Evolutionary conservation across 805 yeast genomes (phyloP).

Genomic region (Zygoascus tannicola): DNA sequence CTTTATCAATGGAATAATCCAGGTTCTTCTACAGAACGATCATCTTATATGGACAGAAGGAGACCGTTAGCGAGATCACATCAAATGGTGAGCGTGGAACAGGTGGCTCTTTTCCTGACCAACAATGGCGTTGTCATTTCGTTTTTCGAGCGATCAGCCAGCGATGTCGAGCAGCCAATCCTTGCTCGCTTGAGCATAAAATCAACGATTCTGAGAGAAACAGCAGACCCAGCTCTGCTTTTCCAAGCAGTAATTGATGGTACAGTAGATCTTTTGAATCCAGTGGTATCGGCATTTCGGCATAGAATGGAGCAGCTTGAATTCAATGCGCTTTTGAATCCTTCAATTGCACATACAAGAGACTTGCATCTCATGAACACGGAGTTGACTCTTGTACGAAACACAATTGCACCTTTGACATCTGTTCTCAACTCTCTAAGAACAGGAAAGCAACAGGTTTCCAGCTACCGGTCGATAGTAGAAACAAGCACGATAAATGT

Average conservation of each 20-base stretch:
- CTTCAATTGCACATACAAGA: slow-evolving; percentile 42
- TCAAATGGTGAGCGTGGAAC: slow-evolving; percentile 45
- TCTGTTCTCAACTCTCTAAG: slow-evolving; percentile 38
- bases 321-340: slow-evolving; percentile 40
- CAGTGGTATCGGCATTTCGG: slow-evolving; percentile 45
- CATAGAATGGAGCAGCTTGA: slow-evolving; percentile 41
- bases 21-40: slow-evolving; percentile 3
- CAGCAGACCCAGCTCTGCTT: slow-evolving; percentile 43
- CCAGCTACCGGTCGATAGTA: neutral
- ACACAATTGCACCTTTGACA: slow-evolving; percentile 40
- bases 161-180: slow-evolving; percentile 44
- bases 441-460: neutral
- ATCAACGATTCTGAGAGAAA: slow-evolving; percentile 40
- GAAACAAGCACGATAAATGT: neutral
- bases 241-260: slow-evolving; percentile 49
- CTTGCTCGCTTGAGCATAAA: slow-evolving; percentile 38
- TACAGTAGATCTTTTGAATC: slow-evolving; percentile 43
- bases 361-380: slow-evolving; percentile 46
- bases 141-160: slow-evolving; percentile 49
- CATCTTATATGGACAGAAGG: slow-evolving; percentile 31
- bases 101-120: slow-evolving; percentile 42
- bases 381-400: slow-evolving; percentile 40
- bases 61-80: slow-evolving; percentile 38
- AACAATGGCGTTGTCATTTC: slow-evolving; percentile 41
- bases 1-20: slow-evolving; percentile 30